These are phyloP conservation scores for Ophryocystis elektroscirrha DNA, from an alignment of 169 alveolate species.

Conservation along the genomic window DNA sequence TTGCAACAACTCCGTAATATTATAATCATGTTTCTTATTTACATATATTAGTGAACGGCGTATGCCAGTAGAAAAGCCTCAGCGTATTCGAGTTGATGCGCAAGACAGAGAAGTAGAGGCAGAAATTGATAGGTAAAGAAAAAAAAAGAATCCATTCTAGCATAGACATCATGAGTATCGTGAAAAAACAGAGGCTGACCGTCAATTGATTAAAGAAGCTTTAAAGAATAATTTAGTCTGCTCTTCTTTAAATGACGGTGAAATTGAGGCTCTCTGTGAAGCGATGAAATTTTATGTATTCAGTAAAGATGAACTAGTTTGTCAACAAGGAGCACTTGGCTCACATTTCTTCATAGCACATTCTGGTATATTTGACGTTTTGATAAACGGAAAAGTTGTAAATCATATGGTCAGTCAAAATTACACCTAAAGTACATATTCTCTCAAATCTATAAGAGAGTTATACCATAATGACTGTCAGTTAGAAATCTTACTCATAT, in stretches of 20 bases:
- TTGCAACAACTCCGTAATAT: too few species aligned
- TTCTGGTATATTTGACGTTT: constrained; percentile 56
- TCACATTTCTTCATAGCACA: constrained; percentile 54
- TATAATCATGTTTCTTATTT: too few species aligned
- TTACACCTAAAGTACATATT: too few species aligned
- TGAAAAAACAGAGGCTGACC: constrained; percentile 42
- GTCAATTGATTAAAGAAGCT: constrained; percentile 39
- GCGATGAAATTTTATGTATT: constrained; percentile 55
- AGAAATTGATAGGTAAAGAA: too few species aligned
- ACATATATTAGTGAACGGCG: too few species aligned
- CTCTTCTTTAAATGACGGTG: constrained; percentile 50
- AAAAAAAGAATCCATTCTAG: too few species aligned
- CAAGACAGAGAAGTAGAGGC: too few species aligned
- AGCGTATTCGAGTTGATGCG: too few species aligned
- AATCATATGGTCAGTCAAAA: constrained; percentile 50
- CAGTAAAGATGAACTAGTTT: constrained; percentile 48
- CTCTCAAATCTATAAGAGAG: too few species aligned
- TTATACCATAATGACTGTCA: too few species aligned
- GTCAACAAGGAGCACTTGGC: constrained; percentile 50
- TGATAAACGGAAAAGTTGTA: constrained; percentile 53
- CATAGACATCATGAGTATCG: constrained; percentile 5
- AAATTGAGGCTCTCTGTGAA: constrained; percentile 49
- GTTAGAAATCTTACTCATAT: too few species aligned
- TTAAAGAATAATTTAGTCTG: constrained; percentile 50
- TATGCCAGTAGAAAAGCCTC: too few species aligned